phyloP scores from a whole-genome alignment of 768 basidiomycete species.

The Amanita rimosa region DNA sequence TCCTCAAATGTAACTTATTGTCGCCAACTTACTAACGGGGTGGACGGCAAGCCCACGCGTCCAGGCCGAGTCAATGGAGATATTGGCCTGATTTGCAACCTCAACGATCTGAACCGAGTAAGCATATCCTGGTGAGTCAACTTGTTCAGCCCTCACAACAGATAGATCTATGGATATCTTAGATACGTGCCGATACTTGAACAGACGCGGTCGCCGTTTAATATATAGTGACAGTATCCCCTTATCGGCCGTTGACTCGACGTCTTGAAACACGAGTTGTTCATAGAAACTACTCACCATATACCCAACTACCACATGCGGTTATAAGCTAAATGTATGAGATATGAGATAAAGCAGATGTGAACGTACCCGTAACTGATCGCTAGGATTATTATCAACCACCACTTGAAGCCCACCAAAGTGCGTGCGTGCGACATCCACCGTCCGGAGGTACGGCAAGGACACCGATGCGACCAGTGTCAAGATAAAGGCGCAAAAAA shows the following conservation, averaged over 20 bases:
- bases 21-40: conserved; percentile 51
- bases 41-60: conserved; percentile 68
- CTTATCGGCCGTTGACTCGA: conserved; percentile 19
- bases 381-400: conserved; percentile 17
- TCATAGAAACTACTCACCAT: conserved; percentile 55
- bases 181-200: conserved; percentile 28
- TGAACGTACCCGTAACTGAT: conserved; percentile 43
- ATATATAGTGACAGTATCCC: conserved; percentile 47
- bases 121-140: conserved; percentile 33
- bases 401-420: conserved; percentile 22
- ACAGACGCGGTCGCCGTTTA: conserved; percentile 37
- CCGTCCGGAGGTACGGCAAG: conserved; percentile 51
- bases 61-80: conserved; percentile 44
- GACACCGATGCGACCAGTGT: conserved; percentile 62
- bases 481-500: conserved; percentile 50
- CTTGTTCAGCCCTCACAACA: neutral
- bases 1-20: neutral
- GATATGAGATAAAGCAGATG: neutral
- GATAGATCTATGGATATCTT: neutral
- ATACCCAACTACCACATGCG: conserved; percentile 45
- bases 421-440: conserved; percentile 56
- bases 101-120: conserved; percentile 38
- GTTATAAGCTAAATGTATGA: neutral
- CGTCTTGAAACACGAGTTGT: neutral
- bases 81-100: conserved; percentile 18